A percentile compares a stretch with the other conserved stretches of the same genome.
These are phyloP conservation scores for Plenodomus lindquistii DNA, from an alignment of 2,329 filamentous ascomycete genomes.

Conservation along the genomic window DNA sequence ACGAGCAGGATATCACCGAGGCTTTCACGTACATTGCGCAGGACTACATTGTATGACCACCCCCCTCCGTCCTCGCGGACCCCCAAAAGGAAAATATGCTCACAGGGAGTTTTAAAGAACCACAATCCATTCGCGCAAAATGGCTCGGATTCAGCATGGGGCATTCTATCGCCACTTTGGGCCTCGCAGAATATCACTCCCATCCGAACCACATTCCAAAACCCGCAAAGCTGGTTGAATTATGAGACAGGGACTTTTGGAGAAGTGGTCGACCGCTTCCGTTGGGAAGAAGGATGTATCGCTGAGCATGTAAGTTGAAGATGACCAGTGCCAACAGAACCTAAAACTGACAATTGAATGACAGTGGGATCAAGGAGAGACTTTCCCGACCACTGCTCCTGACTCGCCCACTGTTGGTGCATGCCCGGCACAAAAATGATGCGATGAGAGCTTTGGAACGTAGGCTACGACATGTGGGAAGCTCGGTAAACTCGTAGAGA, in stretches of 20 bases:
- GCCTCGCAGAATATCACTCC: conserved; percentile 24
- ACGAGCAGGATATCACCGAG: conserved; percentile 30
- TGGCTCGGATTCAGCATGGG: conserved; percentile 35
- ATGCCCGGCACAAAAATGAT: neutral
- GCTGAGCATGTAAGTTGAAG: conserved; percentile 38
- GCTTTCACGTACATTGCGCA: conserved; percentile 32
- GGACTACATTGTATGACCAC: conserved; percentile 31
- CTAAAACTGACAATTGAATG: neutral
- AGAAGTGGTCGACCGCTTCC: conserved; percentile 31
- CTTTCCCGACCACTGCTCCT: conserved; percentile 8
- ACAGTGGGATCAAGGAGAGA: conserved; percentile 35
- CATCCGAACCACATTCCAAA: conserved; percentile 24
- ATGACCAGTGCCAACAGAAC: too few relatives aligned
- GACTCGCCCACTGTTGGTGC: too few relatives aligned
- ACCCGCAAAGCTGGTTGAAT: conserved; percentile 31
- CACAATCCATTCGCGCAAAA: conserved; percentile 34
- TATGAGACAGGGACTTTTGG: conserved; percentile 26
- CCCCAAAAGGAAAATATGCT: neutral
- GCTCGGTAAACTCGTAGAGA: neutral
- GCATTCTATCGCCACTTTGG: conserved; percentile 31
- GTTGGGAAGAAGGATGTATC: conserved; percentile 39
- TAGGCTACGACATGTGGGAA: neutral
- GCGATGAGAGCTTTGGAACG: neutral
- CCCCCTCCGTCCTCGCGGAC: neutral
- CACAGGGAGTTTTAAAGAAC: conserved; percentile 20